Evolutionary conservation across 768 basidiomycete species (phyloP), one percentile per base, ranked within the genome.

Genomic region (Chalciporus pseudorubinellus): DNA sequence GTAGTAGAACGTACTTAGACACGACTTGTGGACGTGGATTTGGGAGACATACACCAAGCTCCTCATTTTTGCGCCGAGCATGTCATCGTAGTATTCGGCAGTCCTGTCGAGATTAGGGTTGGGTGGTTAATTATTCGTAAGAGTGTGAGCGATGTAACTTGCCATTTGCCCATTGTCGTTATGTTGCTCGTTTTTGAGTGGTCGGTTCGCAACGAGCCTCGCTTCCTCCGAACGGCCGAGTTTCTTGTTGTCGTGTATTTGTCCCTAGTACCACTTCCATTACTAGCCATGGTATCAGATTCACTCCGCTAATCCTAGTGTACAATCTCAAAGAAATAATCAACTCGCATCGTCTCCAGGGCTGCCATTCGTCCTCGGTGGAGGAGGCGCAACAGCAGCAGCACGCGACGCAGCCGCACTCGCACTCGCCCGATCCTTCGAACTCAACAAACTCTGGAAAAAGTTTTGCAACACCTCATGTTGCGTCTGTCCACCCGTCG

Each of bases 401-500:
- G 56, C 59, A 18, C 57, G 49, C 2, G 59, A 72, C 14, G 69
- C 62, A n/a, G 62, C 60, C 13, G 70, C 66, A 48, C 68, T 65
- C 19, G 70, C 69, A 11, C 64, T 65, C 20, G 65, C 64, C 5
- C 85, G 77, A 54, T 86, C 86, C 67, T 84, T 87, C 36, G 82
- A 81, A 57, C 78, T 85, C 55, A 93, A 69, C 63, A 92, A 66
- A 51, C 84, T 88, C 69, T 90, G 82, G 82, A 93, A 93, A 76
- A 93, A 93, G 65, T 87, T 87, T 60, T 92, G 88, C 55, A 93
- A 66, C 16, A 92, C 87, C 65, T 91, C 88, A 62, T 92, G 89
- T 52, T 90, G 87, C 34, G 80, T 79, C 70, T 82, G 85, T n/a
- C 77, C 81, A 9, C 71, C 75, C 10, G 74, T 68, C 19, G 78